These are phyloP conservation scores for Sporisorium scitamineum DNA, from an alignment of 1,284 basidiomycete species.

Conservation along the genomic window DNA sequence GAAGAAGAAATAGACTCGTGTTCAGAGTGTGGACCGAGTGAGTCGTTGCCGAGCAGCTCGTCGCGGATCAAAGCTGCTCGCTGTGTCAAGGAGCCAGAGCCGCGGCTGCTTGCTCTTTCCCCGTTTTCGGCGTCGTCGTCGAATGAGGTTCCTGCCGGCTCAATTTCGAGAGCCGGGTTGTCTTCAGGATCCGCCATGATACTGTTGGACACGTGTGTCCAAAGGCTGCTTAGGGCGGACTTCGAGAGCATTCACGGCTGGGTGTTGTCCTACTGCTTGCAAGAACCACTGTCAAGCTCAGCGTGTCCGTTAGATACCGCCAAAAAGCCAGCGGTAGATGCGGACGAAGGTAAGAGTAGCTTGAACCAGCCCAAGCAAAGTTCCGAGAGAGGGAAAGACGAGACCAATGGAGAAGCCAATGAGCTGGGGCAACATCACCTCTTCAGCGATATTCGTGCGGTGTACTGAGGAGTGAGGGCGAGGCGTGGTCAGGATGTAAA, in stretches of 20 bases:
- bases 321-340: not conserved
- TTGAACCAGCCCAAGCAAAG: not conserved
- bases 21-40: slow-evolving; percentile 8
- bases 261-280: no score
- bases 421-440: no score
- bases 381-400: not conserved
- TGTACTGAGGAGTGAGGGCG: no score
- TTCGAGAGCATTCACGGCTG: no score
- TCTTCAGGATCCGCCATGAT: not conserved
- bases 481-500: no score
- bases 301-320: no score
- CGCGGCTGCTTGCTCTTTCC: slow-evolving; percentile 3
- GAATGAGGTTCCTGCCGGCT: not conserved
- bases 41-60: slow-evolving; percentile 28
- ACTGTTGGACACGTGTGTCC: not conserved
- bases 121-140: no score
- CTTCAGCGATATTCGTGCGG: no score
- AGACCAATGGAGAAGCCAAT: no score
- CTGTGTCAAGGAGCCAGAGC: slow-evolving; percentile 27
- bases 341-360: not conserved
- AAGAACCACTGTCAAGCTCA: no score
- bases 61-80: slow-evolving; percentile 35
- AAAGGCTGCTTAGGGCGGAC: not conserved
- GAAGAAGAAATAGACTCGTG: slow-evolving; percentile 15
- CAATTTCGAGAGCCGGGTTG: not conserved